Conservation (phyloP, 768 basidiomycete genomes). For the Kwoniella sp. region DNA sequence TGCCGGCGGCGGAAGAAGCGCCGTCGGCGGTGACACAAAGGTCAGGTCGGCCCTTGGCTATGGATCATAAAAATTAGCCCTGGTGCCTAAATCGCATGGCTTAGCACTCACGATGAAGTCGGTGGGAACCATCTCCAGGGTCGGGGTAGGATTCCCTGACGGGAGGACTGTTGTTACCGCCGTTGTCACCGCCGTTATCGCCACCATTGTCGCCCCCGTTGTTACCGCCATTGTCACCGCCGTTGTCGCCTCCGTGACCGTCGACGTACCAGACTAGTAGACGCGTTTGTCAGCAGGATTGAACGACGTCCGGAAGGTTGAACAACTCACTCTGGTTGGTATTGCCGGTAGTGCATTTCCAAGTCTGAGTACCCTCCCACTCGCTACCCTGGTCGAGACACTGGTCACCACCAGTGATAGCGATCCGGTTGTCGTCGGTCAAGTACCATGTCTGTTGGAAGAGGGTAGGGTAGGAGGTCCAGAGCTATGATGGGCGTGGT, state of each 20-base stretch:
- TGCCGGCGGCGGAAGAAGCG: constrained; percentile 6
- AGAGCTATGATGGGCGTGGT: constrained; percentile 7
- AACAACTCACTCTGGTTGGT: constrained; percentile 48
- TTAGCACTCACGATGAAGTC: constrained; percentile 8
- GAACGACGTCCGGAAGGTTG: background rate
- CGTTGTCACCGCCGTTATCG: constrained; percentile 11
- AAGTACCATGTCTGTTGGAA: constrained; percentile 38
- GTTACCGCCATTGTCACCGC: background rate
- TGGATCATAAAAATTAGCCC: background rate
- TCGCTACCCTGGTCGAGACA: constrained; percentile 46
- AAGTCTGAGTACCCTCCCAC: constrained; percentile 41
- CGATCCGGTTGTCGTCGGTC: constrained; percentile 51
- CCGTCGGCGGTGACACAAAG: constrained; percentile 20
- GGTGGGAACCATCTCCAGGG: constrained; percentile 10
- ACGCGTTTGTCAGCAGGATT: background rate
- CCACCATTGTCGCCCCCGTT: background rate
- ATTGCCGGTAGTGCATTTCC: constrained; percentile 53
- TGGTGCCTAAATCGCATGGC: background rate
- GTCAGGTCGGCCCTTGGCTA: constrained; percentile 16
- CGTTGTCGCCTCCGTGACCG: constrained; percentile 10
- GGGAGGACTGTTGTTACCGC: constrained; percentile 7
- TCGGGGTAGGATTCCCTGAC: constrained; percentile 10
- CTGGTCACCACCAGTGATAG: constrained; percentile 52
- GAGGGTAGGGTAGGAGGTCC: constrained; percentile 29
- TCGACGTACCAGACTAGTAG: constrained; percentile 17